phyloP scores from a whole-genome alignment of 73 alveolate genomes.

The Paramecium octaurelia region DNA sequence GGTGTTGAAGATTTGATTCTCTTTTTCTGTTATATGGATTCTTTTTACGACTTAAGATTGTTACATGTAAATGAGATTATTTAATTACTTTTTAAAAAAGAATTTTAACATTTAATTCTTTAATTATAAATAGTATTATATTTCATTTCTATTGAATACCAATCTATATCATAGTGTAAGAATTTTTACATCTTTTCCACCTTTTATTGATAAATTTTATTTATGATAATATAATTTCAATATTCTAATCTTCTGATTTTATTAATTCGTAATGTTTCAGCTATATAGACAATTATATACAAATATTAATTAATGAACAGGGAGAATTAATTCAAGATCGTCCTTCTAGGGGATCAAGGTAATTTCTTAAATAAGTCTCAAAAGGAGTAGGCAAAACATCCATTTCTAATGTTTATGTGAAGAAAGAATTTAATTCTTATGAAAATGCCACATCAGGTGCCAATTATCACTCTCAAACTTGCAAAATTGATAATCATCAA shows the following conservation, averaged over 20 bases:
- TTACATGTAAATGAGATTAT: slow-evolving; percentile 21
- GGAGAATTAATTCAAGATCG: slow-evolving; percentile 10
- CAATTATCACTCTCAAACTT: neutral
- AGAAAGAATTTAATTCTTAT: neutral
- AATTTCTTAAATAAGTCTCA: neutral
- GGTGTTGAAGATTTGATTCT: slow-evolving; percentile 77
- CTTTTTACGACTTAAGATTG: slow-evolving; percentile 14
- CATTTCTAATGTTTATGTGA: neutral
- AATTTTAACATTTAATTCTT: neutral
- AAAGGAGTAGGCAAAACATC: slow-evolving; percentile 43
- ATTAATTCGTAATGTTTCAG: neutral
- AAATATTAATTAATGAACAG: neutral
- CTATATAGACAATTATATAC: neutral
- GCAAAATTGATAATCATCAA: neutral
- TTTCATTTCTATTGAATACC: neutral
- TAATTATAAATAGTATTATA: neutral
- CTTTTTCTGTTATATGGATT: slow-evolving; percentile 68
- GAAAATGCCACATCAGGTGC: slow-evolving; percentile 47
- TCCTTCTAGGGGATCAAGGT: neutral
- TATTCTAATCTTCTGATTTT: neutral
- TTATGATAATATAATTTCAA: neutral
- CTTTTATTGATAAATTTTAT: neutral
- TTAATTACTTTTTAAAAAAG: slow-evolving; percentile 18
- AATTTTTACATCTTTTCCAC: neutral
- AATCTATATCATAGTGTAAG: too few relatives aligned